A percentile compares a stretch with the other conserved stretches of the same genome.
These are phyloP conservation scores for Cucumis cinereus DNA, from an alignment of 306 rosid genomes.

Conservation along the genomic window DNA sequence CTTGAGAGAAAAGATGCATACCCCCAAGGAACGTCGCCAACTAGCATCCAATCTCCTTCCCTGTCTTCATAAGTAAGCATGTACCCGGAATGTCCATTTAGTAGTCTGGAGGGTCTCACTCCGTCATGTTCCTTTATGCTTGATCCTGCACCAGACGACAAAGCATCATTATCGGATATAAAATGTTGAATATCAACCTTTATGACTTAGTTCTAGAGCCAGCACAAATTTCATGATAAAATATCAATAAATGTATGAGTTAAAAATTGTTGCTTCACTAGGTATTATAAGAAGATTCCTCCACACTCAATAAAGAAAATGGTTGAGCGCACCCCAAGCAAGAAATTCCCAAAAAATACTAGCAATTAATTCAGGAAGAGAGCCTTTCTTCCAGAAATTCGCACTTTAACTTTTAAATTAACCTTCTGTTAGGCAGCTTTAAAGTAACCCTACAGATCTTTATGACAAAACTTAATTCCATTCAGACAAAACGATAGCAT, in stretches of 20 bases:
- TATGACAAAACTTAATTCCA: background rate
- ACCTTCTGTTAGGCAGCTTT: background rate
- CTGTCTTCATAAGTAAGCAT: slow-evolving; percentile 90
- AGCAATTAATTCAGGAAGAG: no score
- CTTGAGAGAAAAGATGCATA: slow-evolving; percentile 17
- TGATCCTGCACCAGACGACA: slow-evolving; percentile 29
- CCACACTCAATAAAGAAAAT: background rate
- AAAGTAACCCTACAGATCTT: background rate
- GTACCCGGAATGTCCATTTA: slow-evolving; percentile 61
- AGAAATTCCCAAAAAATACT: background rate
- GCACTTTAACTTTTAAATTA: background rate
- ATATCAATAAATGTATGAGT: background rate
- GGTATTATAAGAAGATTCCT: no score
- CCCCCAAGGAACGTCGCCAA: slow-evolving; percentile 99
- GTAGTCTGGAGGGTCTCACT: slow-evolving; percentile 37
- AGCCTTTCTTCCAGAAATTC: no score
- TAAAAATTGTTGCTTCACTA: background rate
- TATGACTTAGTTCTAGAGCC: background rate
- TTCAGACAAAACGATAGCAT: background rate
- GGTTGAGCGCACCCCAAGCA: no score
- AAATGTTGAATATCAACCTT: background rate
- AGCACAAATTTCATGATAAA: background rate
- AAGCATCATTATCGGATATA: background rate
- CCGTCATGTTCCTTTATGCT: slow-evolving; percentile 30
- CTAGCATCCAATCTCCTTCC: slow-evolving; percentile 99